A percentile compares a stretch with the other conserved stretches of the same genome.
phyloP scores from a whole-genome alignment of 1,284 basidiomycete species.

The Pascua guehoae region DNA sequence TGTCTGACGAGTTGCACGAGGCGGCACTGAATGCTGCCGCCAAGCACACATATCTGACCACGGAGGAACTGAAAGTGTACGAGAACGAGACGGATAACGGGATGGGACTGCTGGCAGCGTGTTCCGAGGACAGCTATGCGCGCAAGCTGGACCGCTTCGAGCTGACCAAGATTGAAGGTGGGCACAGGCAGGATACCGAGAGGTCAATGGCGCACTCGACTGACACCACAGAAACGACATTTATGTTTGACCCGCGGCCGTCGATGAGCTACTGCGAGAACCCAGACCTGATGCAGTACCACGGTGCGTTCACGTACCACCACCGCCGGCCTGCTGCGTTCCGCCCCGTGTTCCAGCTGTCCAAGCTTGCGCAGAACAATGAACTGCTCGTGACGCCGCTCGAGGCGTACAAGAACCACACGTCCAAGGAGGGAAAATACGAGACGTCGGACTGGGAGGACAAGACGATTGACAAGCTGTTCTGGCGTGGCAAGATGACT shows the following conservation, averaged over 20 bases:
- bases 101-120: conserved; percentile 7
- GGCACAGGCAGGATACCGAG: background rate
- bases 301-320: conserved; percentile 43
- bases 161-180: no score
- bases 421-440: conserved; percentile 5
- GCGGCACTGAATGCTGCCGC: conserved; percentile 25
- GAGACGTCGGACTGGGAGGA: conserved; percentile 32
- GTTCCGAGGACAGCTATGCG: background rate
- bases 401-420: conserved; percentile 42
- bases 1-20: conserved; percentile 35
- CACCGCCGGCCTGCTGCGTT: conserved; percentile 34
- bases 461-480: conserved; percentile 46
- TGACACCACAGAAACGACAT: conserved; percentile 30
- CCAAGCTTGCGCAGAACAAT: conserved; percentile 37
- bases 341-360: conserved; percentile 47
- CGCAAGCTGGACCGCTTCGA: background rate
- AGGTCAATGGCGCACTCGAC: no score
- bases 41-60: conserved; percentile 27
- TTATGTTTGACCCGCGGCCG: conserved; percentile 35
- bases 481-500: conserved; percentile 51
- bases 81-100: conserved; percentile 1
- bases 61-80: conserved; percentile 25
- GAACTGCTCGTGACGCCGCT: conserved; percentile 46
- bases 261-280: conserved; percentile 37
- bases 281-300: conserved; percentile 30